Evolutionary conservation across 2,329 filamentous ascomycete genomes (phyloP).

Genomic region (Colletotrichum sp.): DNA sequence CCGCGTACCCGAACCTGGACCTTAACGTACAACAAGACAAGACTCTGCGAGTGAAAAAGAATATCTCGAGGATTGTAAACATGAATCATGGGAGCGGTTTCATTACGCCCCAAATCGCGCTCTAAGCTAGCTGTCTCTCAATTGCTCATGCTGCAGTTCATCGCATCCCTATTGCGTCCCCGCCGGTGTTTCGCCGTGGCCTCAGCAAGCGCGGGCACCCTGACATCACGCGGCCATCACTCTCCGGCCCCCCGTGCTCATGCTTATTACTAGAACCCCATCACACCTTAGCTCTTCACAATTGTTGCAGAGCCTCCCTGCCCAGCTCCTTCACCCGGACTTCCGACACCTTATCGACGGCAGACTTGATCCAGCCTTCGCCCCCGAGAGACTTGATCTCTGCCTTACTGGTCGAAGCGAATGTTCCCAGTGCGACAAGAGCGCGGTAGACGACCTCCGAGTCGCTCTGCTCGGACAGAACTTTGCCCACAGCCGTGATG

Average conservation of each 20-base stretch:
- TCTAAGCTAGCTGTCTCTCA: slow-evolving; percentile 7
- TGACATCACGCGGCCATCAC: slow-evolving; percentile 6
- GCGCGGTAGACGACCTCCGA: slow-evolving; percentile 84
- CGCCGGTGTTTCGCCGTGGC: not conserved
- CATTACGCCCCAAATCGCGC: slow-evolving; percentile 1
- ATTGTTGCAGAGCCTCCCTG: slow-evolving; percentile 48
- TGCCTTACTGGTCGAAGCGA: slow-evolving; percentile 62
- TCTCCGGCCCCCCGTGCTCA: not conserved
- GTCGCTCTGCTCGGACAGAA: slow-evolving; percentile 73
- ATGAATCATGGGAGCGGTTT: slow-evolving; percentile 6
- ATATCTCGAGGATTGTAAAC: not conserved
- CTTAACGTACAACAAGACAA: no score
- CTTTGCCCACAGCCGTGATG: slow-evolving; percentile 64
- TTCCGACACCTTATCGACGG: slow-evolving; percentile 50
- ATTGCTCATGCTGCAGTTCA: not conserved
- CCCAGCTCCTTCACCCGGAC: slow-evolving; percentile 52
- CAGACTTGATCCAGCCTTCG: slow-evolving; percentile 44
- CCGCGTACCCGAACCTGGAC: not conserved
- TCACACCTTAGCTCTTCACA: slow-evolving; percentile 20
- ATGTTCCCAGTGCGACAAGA: slow-evolving; percentile 82
- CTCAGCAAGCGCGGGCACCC: slow-evolving; percentile 2
- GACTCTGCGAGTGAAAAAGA: not conserved
- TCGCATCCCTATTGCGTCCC: not conserved
- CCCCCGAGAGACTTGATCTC: slow-evolving; percentile 48
- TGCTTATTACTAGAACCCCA: not conserved